These are phyloP conservation scores for Casuarina equisetifolia DNA, from an alignment of 306 rosid species.

Conservation along the genomic window DNA sequence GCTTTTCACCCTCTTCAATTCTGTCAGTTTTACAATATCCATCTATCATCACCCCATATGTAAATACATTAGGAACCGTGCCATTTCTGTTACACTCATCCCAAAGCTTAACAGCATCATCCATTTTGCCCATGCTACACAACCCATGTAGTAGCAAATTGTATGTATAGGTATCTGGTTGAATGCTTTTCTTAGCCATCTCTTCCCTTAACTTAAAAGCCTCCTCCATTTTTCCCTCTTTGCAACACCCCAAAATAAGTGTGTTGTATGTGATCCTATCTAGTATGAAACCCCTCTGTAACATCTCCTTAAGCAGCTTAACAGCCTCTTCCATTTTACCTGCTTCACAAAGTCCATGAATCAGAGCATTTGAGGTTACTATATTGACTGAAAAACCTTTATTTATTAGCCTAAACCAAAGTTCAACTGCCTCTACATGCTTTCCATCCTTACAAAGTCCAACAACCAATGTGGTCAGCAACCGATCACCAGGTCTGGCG, in stretches of 20 bases:
- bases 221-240: slow-evolving; percentile 44
- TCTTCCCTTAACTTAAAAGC: slow-evolving; percentile 58
- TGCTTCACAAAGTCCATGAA: slow-evolving; percentile 59
- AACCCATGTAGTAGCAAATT: slow-evolving; percentile 61
- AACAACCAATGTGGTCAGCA: slow-evolving; percentile 56
- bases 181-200: slow-evolving; percentile 51
- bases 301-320: slow-evolving; percentile 42
- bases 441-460: slow-evolving; percentile 63
- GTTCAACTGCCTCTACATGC: slow-evolving; percentile 55
- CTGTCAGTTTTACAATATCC: slow-evolving; percentile 59
- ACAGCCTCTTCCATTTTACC: slow-evolving; percentile 51
- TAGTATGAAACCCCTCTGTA: slow-evolving; percentile 49
- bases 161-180: slow-evolving; percentile 61
- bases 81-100: slow-evolving; percentile 50
- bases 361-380: slow-evolving; percentile 63
- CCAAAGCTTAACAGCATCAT: slow-evolving; percentile 50
- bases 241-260: slow-evolving; percentile 65
- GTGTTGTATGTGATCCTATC: slow-evolving; percentile 70
- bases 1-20: slow-evolving; percentile 51
- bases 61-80: slow-evolving; percentile 54
- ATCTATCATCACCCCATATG: slow-evolving; percentile 61
- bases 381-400: slow-evolving; percentile 57
- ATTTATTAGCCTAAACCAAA: slow-evolving; percentile 62
- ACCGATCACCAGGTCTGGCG: slow-evolving; percentile 51
- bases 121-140: slow-evolving; percentile 56